These are phyloP conservation scores for Fusarium miscanthi DNA, from an alignment of 2,329 filamentous ascomycete species.

Conservation along the genomic window DNA sequence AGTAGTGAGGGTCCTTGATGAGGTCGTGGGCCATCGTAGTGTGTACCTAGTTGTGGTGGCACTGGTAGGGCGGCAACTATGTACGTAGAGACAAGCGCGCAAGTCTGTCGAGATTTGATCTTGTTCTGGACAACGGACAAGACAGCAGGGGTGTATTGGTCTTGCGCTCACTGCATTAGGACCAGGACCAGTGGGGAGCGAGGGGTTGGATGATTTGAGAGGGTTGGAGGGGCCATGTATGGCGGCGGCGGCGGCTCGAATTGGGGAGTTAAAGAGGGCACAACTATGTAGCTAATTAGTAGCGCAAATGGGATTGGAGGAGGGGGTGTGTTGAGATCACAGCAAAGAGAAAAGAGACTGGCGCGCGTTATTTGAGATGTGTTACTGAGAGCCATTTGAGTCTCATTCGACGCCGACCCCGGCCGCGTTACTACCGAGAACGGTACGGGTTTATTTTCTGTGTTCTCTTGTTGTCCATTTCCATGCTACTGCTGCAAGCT, in stretches of 20 bases:
- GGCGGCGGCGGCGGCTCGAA: conserved; percentile 47
- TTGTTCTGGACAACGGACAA: conserved; percentile 46
- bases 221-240: conserved; percentile 44
- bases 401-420: conserved; percentile 43
- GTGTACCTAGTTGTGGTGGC: conserved; percentile 42
- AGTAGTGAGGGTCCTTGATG: conserved; percentile 51
- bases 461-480: conserved; percentile 31
- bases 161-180: conserved; percentile 45
- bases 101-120: conserved; percentile 47
- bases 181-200: conserved; percentile 45
- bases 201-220: conserved; percentile 46
- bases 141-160: conserved; percentile 47
- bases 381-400: conserved; percentile 39
- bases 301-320: conserved; percentile 39
- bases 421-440: conserved; percentile 40
- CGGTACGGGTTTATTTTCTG: conserved; percentile 32
- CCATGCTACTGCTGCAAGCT: conserved; percentile 33
- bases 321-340: conserved; percentile 41
- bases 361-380: conserved; percentile 38
- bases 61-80: conserved; percentile 45
- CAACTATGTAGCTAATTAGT: conserved; percentile 42
- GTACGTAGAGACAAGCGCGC: conserved; percentile 45
- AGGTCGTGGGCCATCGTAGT: conserved; percentile 38
- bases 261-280: conserved; percentile 45
- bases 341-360: conserved; percentile 39